Conservation (phyloP, 805 yeast species). For the Yarrowia sp. region DNA sequence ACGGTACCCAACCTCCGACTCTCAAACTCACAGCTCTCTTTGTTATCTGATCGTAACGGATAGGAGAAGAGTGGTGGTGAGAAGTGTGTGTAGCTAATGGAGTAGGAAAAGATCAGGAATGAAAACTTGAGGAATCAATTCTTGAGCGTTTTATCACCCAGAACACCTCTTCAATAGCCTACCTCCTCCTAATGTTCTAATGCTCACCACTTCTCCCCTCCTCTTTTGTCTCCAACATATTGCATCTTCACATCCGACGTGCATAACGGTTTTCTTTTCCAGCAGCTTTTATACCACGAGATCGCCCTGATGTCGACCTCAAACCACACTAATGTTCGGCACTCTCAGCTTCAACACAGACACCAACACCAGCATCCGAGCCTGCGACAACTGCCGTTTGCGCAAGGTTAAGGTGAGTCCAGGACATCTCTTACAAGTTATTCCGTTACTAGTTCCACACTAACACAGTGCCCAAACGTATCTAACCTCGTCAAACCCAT, state of each 20-base stretch:
- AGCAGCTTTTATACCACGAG: slow-evolving; percentile 4
- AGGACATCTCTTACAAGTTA: no score
- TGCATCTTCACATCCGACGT: slow-evolving; percentile 8
- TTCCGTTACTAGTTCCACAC: background rate
- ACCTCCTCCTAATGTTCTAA: no score
- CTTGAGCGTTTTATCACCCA: no score
- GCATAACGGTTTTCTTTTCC: slow-evolving; percentile 16
- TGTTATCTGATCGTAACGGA: no score
- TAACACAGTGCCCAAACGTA: slow-evolving; percentile 21
- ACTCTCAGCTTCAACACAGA: slow-evolving; percentile 19
- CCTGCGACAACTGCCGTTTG: slow-evolving; percentile 22
- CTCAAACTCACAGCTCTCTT: background rate
- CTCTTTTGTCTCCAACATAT: background rate
- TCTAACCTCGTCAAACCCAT: slow-evolving; percentile 3
- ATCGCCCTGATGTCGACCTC: background rate
- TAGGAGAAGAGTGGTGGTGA: no score
- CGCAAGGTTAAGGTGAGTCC: slow-evolving; percentile 14
- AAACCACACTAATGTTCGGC: slow-evolving; percentile 7
- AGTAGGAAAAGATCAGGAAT: no score
- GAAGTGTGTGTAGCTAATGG: no score
- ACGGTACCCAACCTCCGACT: background rate
- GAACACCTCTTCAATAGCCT: no score
- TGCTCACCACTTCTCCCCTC: background rate
- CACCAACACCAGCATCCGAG: background rate
- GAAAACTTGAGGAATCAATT: no score